Evolutionary conservation across 352 stramenopile genomes (phyloP), one percentile per base, ranked within the genome.

Genomic region (Pelagophyceae sp.): DNA sequence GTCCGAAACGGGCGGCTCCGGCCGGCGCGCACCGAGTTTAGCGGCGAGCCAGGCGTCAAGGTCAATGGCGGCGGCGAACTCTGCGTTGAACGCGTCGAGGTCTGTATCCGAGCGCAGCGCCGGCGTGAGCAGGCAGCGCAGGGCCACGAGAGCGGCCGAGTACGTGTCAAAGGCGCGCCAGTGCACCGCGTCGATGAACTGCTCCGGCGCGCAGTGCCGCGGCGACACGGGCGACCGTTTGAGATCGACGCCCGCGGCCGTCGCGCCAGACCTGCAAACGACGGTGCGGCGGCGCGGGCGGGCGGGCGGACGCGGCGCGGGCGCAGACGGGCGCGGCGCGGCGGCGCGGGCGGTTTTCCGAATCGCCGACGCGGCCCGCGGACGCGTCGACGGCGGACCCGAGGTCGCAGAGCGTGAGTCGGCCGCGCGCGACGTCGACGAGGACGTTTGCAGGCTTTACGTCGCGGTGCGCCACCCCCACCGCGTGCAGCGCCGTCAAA

Each of bases 401-500:
- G 37, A 74, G 35, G 67, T 74, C 67, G 67, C 19, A 38, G 20
- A 74, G 38, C 1, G 11, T 5, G 3, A 74, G 15, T 1, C 1
- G 6, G 6, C 29, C 1, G 11, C 31, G 5, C 11, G 0, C 25
- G 17, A 31, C 17, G 35, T 54, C 33, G 17, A 74, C 67, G 20
- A 74, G 67, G 11, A 74, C 38, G 38, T 74, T 74, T 3, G 67
- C 51, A n/a, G 67, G 17, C 33, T 74, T 74, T 3, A 74, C 67
- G 67, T 74, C 67, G 33, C 67, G 33, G 38, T 74, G 67, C 2
- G 29, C 29, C 2, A 74, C 67, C 2, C n/a, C 15, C 15, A 23
- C 38, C 1, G 2, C 23, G 33, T 74, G 6, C 15, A 74, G 2
- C 15, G 0, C 15, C 38, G 1, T 37, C 1, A 51, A 3, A 2